Evolutionary conservation across 257 asterid genomes (phyloP).

Genomic region (Dorcoceras hygrometricum): DNA sequence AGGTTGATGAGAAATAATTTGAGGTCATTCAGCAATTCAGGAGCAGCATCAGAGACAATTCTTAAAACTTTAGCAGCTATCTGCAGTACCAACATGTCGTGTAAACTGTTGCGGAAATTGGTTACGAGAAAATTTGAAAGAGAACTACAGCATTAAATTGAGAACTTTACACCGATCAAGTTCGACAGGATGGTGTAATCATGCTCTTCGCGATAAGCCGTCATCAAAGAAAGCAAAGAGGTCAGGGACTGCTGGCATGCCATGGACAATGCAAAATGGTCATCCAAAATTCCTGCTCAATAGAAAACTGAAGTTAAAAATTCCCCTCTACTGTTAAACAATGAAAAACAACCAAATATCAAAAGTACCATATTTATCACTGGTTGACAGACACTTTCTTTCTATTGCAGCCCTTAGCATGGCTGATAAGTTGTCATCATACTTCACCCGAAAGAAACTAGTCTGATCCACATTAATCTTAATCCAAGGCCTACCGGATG

Average conservation of each 20-base stretch:
- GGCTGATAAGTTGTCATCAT: constrained; percentile 75
- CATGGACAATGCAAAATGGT: constrained; percentile 73
- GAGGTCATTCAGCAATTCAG: constrained; percentile 55
- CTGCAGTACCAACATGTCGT: constrained; percentile 38
- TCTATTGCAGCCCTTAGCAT: constrained; percentile 81
- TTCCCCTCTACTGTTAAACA: not conserved
- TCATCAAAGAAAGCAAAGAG: constrained; percentile 81
- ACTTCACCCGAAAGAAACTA: constrained; percentile 84
- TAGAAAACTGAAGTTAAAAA: constrained; percentile 26
- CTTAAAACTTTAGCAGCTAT: constrained; percentile 59
- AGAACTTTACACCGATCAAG: constrained; percentile 65
- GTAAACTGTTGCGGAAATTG: constrained; percentile 6
- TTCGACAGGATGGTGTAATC: constrained; percentile 76
- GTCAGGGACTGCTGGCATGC: constrained; percentile 77
- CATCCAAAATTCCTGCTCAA: constrained; percentile 83
- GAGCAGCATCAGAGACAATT: constrained; percentile 79
- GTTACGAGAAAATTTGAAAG: constrained; percentile 1
- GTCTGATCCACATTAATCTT: constrained; percentile 81
- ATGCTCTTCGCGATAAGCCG: constrained; percentile 78
- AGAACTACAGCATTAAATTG: constrained; percentile 16
- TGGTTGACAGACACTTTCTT: constrained; percentile 61
- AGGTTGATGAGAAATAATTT: constrained; percentile 72
- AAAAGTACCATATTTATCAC: constrained; percentile 72
- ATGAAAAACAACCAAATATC: constrained; percentile 1
- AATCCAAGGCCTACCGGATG: constrained; percentile 62